A percentile compares a stretch with the other conserved stretches of the same genome.
phyloP scores from a whole-genome alignment of 768 basidiomycete genomes.

The Podaxis sp. region DNA sequence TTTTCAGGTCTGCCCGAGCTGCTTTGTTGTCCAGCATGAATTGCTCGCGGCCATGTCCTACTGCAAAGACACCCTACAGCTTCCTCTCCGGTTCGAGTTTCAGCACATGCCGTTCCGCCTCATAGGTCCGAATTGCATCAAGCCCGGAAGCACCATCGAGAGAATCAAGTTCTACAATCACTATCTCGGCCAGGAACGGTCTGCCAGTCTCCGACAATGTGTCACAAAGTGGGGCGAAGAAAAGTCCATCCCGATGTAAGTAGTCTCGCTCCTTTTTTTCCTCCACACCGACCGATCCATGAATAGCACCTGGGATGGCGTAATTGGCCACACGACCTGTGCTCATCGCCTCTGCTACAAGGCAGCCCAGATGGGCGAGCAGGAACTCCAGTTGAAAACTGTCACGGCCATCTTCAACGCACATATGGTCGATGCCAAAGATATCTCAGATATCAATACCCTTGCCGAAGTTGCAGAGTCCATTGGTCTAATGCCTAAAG shows the following conservation, averaged over 20 bases:
- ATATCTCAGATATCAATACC: constrained; percentile 58
- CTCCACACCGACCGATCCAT: not conserved
- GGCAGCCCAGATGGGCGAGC: constrained; percentile 63
- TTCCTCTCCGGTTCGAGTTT: constrained; percentile 50
- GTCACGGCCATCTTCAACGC: constrained; percentile 64
- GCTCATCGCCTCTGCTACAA: constrained; percentile 75
- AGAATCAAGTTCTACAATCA: constrained; percentile 32
- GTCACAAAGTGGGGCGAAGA: constrained; percentile 54
- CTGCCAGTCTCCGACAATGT: constrained; percentile 37
- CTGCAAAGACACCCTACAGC: constrained; percentile 45
- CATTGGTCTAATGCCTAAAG: constrained; percentile 55
- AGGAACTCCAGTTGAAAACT: constrained; percentile 55
- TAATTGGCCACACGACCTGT: constrained; percentile 61
- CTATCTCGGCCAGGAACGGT: constrained; percentile 52
- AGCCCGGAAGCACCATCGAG: constrained; percentile 39
- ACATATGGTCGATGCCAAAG: constrained; percentile 62
- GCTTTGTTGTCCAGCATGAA: constrained; percentile 54
- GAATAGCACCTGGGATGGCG: constrained; percentile 56
- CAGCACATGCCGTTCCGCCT: constrained; percentile 55
- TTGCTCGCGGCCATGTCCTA: constrained; percentile 48
- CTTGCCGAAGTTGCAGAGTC: constrained; percentile 60
- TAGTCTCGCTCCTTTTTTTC: constrained; percentile 3
- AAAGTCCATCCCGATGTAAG: constrained; percentile 58
- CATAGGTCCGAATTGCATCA: constrained; percentile 39
- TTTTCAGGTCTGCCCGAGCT: constrained; percentile 48